Evolutionary conservation across 768 basidiomycete genomes (phyloP), one percentile per base, ranked within the genome.

Genomic region (Tylopilus vinaceipallidus): DNA sequence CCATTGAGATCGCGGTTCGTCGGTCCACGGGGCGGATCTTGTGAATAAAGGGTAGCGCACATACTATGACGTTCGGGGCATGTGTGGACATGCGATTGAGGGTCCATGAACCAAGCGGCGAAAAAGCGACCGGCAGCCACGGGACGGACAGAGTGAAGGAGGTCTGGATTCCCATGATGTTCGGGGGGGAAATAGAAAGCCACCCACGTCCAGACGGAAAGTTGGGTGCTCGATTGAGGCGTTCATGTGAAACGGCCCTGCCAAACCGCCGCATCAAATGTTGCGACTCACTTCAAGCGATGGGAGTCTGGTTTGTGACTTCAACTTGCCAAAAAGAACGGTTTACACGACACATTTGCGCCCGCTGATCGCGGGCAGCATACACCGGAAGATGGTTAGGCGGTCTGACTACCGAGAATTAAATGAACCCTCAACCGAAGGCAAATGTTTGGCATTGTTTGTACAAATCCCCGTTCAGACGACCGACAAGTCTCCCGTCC

Each of bases 1-100:
- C 35, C 30, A 54, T 54, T 41, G 46, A 48, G 32, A 33, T 35
- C 20, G 53, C 57, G 47, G 48, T 43, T 19, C 17, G 34, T 41
- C 30, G 39, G 41, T 33, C 46, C 39, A 50, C 46, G 32, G 52
- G 34, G 45, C 57, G 63, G 62, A 63, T 65, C 63, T 52, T 63
- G 63, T 57, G 61, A 49, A 59, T 49, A 42, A 50, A 59, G 51
- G 6, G 43, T 23, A 62, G 59, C 39, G 38, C 43, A 27, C 33
- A 47, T 51, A 32, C 43, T 34, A 47, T 55, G 62, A 64, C 50
- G 50, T 63, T 44, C 46, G 42, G 42, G 39, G 36, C 17, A 19
- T 41, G 35, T 23, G 27, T 23, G 47, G n/a, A 36, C 36, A 20
- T 45, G 26, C 12, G 14, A n/a, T n/a, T n/a, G 46, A 49, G 44